Evolutionary conservation across 2,329 filamentous ascomycete genomes (phyloP).

Genomic region (Colletotrichum sp.): DNA sequence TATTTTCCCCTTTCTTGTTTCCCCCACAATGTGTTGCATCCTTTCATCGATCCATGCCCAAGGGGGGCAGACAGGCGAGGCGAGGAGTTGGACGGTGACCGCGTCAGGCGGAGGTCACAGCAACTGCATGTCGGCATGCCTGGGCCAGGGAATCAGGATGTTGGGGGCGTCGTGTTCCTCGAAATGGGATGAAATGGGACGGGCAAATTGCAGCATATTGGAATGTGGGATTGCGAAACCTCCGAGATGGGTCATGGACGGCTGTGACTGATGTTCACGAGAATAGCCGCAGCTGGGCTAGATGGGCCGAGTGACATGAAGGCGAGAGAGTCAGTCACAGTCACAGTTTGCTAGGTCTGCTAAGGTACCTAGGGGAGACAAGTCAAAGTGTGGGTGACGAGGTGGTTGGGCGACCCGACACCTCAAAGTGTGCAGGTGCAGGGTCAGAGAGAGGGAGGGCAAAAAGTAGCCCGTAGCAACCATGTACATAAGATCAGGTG

Average conservation of each 20-base stretch:
- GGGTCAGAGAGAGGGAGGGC: not conserved
- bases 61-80: not conserved
- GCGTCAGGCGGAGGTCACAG: not conserved
- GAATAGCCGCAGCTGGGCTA: not conserved
- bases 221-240: conserved; percentile 15
- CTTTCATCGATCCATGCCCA: not conserved
- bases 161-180: not conserved
- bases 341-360: not conserved
- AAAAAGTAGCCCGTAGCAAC: not conserved
- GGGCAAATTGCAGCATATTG: conserved; percentile 7
- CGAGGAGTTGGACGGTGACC: not conserved
- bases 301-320: not conserved
- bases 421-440: not conserved
- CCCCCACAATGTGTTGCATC: not conserved
- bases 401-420: not conserved
- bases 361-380: not conserved
- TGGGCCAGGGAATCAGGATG: not conserved
- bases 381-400: not conserved
- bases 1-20: not conserved
- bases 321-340: not conserved
- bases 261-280: not conserved
- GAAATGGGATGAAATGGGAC: not conserved
- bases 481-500: not conserved
- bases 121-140: not conserved
- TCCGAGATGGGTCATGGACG: conserved; percentile 9